These are phyloP conservation scores for Verruconis gallopava DNA, from an alignment of 2,329 filamentous ascomycete genomes.

Conservation along the genomic window DNA sequence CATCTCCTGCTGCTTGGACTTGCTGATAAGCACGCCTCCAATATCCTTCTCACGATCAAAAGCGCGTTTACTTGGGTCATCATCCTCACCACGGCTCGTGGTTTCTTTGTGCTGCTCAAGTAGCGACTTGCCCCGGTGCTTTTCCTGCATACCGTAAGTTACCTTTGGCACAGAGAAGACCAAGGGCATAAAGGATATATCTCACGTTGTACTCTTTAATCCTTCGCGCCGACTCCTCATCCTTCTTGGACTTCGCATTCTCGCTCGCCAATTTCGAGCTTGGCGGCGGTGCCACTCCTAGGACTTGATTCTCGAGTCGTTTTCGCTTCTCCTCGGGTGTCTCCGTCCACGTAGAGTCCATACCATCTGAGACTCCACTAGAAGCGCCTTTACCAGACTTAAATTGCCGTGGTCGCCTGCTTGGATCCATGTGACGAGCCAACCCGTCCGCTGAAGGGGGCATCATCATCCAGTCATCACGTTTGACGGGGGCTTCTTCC, in stretches of 20 bases:
- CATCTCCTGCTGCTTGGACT: conserved; percentile 64
- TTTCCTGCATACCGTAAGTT: conserved; percentile 21
- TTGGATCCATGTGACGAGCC: conserved; percentile 59
- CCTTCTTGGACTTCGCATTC: conserved; percentile 23
- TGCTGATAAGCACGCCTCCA: conserved; percentile 58
- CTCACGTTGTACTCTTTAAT: conserved; percentile 41
- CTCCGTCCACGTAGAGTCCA: conserved; percentile 69
- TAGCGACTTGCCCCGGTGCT: conserved; percentile 29
- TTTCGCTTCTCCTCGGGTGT: conserved; percentile 79
- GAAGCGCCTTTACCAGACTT: conserved; percentile 52
- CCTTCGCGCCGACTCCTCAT: conserved; percentile 33
- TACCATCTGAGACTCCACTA: conserved; percentile 27
- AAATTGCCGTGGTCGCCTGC: conserved; percentile 49
- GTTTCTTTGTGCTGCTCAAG: conserved; percentile 34
- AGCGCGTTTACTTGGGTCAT: conserved; percentile 72
- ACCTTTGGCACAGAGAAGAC: conserved; percentile 21
- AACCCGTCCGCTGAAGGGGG: conserved; percentile 37
- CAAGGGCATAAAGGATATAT: conserved; percentile 1
- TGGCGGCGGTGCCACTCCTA: conserved; percentile 49
- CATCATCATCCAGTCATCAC: conserved; percentile 55
- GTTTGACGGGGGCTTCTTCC: conserved; percentile 31
- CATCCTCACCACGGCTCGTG: conserved; percentile 48
- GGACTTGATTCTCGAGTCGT: conserved; percentile 65
- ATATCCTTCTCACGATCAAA: conserved; percentile 96
- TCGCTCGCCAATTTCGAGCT: conserved; percentile 17